Base-by-base conservation (phyloP, 768 basidiomycete species). In the Boletus vinaceobasis region DNA sequence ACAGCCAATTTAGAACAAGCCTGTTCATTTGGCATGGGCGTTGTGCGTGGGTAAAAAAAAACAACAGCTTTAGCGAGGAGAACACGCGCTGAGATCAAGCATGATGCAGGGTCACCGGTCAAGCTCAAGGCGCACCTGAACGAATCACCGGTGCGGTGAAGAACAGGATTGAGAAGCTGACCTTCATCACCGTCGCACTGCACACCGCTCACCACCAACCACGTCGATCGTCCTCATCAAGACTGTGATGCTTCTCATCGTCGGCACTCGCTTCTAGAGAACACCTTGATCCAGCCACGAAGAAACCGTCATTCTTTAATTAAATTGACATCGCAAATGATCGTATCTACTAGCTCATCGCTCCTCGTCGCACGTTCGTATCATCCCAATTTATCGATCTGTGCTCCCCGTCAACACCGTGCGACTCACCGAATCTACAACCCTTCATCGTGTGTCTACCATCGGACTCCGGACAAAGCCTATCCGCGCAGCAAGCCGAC, bases 401-500 rank as follows among this genome's bases (percentile, higher is more conserved):
- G n/a, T 19, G 19, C 13, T 31, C 45, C 38, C 27, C 31, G 46
- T 52, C 23, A 35, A 33, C 38, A 32, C 26, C 59, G 32, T 48
- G 26, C 32, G 38, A 52, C 61, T 48, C 53, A 53, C 57, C 47
- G 31, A 35, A 38, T 33, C 35, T 29, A 36, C n/a, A 17, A 26
- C 2, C 7, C 37, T 19, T 63, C 53, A 62, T 19, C 57, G 52
- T 47, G 44, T 39, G 36, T 54, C 58, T 15, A 47, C 32, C 39
- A 60, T 59, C 48, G 56, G 50, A 44, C 70, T 72, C 57, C 82
- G 77, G 17, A 76, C 76, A 26, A 91, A 72, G 1, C 93, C 93
- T 54, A 97, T 96, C 59, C 93, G 78, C 11, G 89, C 93, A 45
- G 92, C 93, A 36, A 97, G 74, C 66, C 87, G 83, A 54, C 89